Evolutionary conservation across 2,329 filamentous ascomycete species (phyloP), one percentile per base, ranked within the genome.

Genomic region (Drechslerella stenobrocha): DNA sequence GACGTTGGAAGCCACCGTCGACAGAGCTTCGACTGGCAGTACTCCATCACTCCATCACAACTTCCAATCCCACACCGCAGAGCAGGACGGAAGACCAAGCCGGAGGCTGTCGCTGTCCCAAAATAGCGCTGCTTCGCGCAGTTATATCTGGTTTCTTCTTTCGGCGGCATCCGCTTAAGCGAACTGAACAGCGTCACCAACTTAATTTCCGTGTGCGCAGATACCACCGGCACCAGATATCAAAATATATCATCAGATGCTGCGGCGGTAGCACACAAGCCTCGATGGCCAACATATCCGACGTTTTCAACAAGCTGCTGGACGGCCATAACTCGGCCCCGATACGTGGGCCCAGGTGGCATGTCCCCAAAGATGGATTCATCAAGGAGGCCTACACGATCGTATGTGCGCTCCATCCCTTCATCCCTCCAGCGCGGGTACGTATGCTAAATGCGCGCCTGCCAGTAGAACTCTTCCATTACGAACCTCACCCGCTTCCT

Each of bases 371-470:
- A 82, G 89, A 96, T 75, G 87, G 88, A 73, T 98, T 97, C 75
- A 80, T 97, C 30, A 90, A 92, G 75, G 92, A 97, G 78, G 93
- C 93, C 53, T 93, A 95, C 78, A 84, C 87, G 75, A 96, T 97
- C 76, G 91, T 95, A 79, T 69, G 71, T 52, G 59, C 30, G 15
- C 40, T 32, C n/a, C 24, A 57, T 52, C 46, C 58, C 13, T 13
- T n/a, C 34, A 1, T 32, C 26, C 20, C n/a, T 23, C 28, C 18
- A 3, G 13, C 2, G n/a, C 28, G 26, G 7, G 1, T 20, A 26
- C 8, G 7, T 22, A 35, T 40, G 23, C 3, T 6, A 2, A 6
- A 28, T 30, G 15, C 23, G 11, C 23, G 20, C 9, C 13, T 57
- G 35, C 40, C 18, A 44, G 15, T 74, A 95, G 90, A 93, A 95